A percentile compares a stretch with the other conserved stretches of the same genome.
These are phyloP conservation scores for Trapa bicornis DNA, from an alignment of 345 rosid genomes.

Conservation along the genomic window DNA sequence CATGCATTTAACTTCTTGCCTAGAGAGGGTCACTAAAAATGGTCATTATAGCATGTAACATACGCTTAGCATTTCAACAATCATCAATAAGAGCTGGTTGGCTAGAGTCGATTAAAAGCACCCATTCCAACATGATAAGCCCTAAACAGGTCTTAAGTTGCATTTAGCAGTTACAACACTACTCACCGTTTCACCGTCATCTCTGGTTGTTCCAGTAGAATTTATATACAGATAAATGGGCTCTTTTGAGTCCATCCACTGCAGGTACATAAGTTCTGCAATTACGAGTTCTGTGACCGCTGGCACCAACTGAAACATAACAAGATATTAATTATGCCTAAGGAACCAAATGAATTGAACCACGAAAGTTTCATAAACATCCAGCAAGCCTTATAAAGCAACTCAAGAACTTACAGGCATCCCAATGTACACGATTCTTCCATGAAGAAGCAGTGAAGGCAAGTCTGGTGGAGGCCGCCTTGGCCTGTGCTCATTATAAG, in stretches of 20 bases:
- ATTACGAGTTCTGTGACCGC: slow-evolving; percentile 74
- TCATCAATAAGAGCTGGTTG: too few relatives aligned
- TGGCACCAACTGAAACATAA: slow-evolving; percentile 59
- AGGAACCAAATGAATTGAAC: neutral
- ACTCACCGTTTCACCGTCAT: slow-evolving; percentile 78
- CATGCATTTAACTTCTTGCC: neutral
- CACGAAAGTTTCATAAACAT: neutral
- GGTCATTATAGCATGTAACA: too few relatives aligned
- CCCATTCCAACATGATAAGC: neutral
- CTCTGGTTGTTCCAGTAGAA: slow-evolving; percentile 87
- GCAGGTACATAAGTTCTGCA: slow-evolving; percentile 73
- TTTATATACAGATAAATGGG: slow-evolving; percentile 73
- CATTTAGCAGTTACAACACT: slow-evolving; percentile 2
- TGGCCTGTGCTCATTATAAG: slow-evolving; percentile 47
- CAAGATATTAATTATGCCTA: slow-evolving; percentile 4
- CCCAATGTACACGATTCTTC: slow-evolving; percentile 78
- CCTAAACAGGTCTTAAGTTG: neutral
- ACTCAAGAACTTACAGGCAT: slow-evolving; percentile 55
- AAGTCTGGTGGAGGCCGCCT: slow-evolving; percentile 69
- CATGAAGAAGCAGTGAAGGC: slow-evolving; percentile 65
- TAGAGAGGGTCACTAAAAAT: neutral
- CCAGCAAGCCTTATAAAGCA: neutral
- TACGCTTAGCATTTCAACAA: too few relatives aligned
- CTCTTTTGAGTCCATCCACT: slow-evolving; percentile 56
- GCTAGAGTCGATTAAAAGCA: too few relatives aligned